Evolutionary conservation across 345 rosid genomes (phyloP), one percentile per base, ranked within the genome.

Genomic region (Luvunga scandens): DNA sequence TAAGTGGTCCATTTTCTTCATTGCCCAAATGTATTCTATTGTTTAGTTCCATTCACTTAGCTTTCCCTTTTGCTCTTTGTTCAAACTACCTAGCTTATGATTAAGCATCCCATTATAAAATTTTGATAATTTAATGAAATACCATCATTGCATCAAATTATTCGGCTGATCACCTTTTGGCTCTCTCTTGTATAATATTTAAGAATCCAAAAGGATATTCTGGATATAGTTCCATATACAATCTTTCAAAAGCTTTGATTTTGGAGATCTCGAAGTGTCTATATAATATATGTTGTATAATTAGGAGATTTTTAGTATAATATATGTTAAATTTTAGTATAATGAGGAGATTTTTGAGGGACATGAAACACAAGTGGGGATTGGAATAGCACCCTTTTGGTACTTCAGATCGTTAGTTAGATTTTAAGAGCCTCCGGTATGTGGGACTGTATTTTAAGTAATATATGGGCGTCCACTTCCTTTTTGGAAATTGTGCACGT

Each of bases 21-120:
- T 82, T 84, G 63, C 79, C 75, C 72, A 78, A 77, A 13, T 71
- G 16, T 79, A 69, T 80, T 75, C 62, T 69, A 79, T 79, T 77
- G 68, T 55, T 69, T 38, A 83, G 82, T 81, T 36, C 39, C 39
- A 36, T 36, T 36, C 75, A 14, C 81, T 77, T 68, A 45, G 78
- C 80, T 81, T 73, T 83, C 78, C 79, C 18, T 75, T 76, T 77
- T 71, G 78, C 76, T 81, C 84, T 50, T 81, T 82, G 80, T 78
- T 77, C 82, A 80, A 86, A 83, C 77, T 81, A 77, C 90, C 83
- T 76, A 89, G 72, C 89, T 84, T 79, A 84, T 82, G 80, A 86
- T 78, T 70, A 69, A 72, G 66, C 53, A 66, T 66, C 74, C 69
- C 78, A 33, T 71, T 73, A 61, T 76, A 56, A 45, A 78, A 68